A percentile compares a stretch with the other conserved stretches of the same genome.
Evolutionary conservation across 2,329 filamentous ascomycete species (phyloP).

Genomic region (Diaporthe humulicola): DNA sequence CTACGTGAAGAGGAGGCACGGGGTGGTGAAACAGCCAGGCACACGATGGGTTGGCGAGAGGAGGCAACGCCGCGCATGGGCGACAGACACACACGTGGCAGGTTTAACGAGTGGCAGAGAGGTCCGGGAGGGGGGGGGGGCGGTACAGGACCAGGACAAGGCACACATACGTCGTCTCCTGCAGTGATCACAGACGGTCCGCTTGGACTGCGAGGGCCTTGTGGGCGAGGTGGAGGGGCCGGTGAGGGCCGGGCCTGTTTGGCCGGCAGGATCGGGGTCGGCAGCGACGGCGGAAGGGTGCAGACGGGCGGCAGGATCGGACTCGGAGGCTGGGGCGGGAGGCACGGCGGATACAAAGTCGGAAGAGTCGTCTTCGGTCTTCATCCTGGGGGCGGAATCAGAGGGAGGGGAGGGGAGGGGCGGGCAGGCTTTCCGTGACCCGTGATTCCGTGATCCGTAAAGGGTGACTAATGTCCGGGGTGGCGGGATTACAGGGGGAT

Average conservation of each 20-base stretch:
- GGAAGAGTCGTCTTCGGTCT: slow-evolving; percentile 41
- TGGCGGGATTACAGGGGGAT: slow-evolving; percentile 30
- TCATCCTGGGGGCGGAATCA: slow-evolving; percentile 36
- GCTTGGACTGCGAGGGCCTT: slow-evolving; percentile 43
- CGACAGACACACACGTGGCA: slow-evolving; percentile 6
- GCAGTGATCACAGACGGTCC: slow-evolving; percentile 61
- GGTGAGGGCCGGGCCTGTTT: background rate
- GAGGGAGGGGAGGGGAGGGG: slow-evolving; percentile 7
- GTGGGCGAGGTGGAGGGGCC: slow-evolving; percentile 35
- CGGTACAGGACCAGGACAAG: slow-evolving; percentile 37
- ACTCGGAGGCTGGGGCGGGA: slow-evolving; percentile 30
- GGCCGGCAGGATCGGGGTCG: background rate
- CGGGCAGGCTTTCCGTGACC: slow-evolving; percentile 31
- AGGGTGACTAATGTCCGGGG: slow-evolving; percentile 32
- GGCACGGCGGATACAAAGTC: slow-evolving; percentile 37
- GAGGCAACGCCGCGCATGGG: background rate
- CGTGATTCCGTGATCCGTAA: slow-evolving; percentile 33
- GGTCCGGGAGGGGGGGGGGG: slow-evolving; percentile 27
- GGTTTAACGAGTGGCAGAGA: background rate
- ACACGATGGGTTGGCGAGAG: background rate
- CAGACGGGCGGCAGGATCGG: slow-evolving; percentile 10
- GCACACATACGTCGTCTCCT: slow-evolving; percentile 55
- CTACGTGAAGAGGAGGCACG: slow-evolving; percentile 14
- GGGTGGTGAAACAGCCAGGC: slow-evolving; percentile 38
- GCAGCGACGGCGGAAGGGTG: slow-evolving; percentile 17